phyloP scores from a whole-genome alignment of 208 protist species.

The Crithidia sp. region DNA sequence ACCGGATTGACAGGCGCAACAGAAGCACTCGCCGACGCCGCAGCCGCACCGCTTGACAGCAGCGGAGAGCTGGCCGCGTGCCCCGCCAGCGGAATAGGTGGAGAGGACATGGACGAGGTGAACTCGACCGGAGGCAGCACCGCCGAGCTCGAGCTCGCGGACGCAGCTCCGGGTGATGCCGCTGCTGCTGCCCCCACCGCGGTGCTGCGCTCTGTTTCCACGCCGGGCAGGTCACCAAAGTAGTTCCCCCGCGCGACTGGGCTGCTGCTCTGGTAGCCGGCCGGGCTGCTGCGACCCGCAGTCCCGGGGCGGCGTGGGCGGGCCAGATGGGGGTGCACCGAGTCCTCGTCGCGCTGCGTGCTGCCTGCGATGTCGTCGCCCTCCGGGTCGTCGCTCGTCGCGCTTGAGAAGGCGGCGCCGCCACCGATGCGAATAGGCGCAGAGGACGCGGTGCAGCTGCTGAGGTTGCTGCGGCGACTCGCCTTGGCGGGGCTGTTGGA shows the following conservation, averaged over 20 bases:
- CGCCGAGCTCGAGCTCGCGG: constrained; percentile 4
- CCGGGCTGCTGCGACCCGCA: constrained; percentile 12
- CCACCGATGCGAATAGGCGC: constrained; percentile 37
- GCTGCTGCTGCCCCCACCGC: neutral
- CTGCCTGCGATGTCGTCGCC: constrained; percentile 25
- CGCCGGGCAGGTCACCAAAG: constrained; percentile 20
- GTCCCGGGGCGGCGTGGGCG: constrained; percentile 14
- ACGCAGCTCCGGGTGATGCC: neutral
- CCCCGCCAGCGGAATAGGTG: constrained; percentile 1
- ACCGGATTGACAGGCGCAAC: constrained; percentile 34
- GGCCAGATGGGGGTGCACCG: constrained; percentile 12
- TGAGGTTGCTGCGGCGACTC: neutral
- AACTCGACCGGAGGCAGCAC: neutral
- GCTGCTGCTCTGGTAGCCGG: constrained; percentile 16
- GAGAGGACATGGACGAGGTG: neutral
- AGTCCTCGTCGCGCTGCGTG: constrained; percentile 27
- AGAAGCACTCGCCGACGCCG: too few relatives aligned
- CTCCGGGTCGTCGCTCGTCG: constrained; percentile 28
- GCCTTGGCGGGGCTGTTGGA: neutral
- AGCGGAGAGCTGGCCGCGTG: neutral
- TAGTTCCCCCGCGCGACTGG: constrained; percentile 29
- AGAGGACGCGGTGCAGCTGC: constrained; percentile 17
- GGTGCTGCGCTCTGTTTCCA: constrained; percentile 1
- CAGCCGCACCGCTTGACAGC: neutral
- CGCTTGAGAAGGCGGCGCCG: constrained; percentile 5